Conservation (phyloP, 805 yeast genomes). For the Millerago galiae region DNA sequence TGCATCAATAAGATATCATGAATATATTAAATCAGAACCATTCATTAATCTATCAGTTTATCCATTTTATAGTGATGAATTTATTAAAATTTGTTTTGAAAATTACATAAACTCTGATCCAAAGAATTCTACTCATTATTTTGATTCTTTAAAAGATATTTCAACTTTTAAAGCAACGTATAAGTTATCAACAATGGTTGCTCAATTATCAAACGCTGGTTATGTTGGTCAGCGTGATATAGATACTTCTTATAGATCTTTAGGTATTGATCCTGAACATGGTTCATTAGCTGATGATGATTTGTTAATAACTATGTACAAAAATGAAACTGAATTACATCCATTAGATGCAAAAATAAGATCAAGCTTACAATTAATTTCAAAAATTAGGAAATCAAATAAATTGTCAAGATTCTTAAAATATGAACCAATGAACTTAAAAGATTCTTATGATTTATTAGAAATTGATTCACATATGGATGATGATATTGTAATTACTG, state of each 20-base stretch:
- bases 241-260: constrained; percentile 29
- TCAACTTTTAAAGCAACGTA: constrained; percentile 43
- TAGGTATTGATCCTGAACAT: constrained; percentile 29
- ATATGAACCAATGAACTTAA: constrained; percentile 41
- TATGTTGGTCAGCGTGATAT: constrained; percentile 45
- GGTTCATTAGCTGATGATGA: constrained; percentile 22
- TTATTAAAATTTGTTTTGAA: constrained; percentile 42
- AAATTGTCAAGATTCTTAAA: constrained; percentile 32
- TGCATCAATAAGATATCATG: constrained; percentile 21
- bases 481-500: constrained; percentile 70
- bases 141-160: constrained; percentile 49
- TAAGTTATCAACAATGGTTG: constrained; percentile 36
- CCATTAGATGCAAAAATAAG: constrained; percentile 26
- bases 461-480: constrained; percentile 48
- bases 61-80: constrained; percentile 42
- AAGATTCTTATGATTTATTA: constrained; percentile 45
- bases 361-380: constrained; percentile 34
- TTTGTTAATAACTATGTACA: constrained; percentile 28
- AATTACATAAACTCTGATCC: constrained; percentile 37
- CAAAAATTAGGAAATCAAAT: constrained; percentile 31
- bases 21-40: constrained; percentile 23
- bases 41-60: constrained; percentile 43
- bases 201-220: constrained; percentile 45
- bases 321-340: constrained; percentile 21
- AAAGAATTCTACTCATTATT: constrained; percentile 39